A percentile compares a stretch with the other conserved stretches of the same genome.
Conservation (phyloP, 169 alveolate species). For the Plasmodium malariae region DNA sequence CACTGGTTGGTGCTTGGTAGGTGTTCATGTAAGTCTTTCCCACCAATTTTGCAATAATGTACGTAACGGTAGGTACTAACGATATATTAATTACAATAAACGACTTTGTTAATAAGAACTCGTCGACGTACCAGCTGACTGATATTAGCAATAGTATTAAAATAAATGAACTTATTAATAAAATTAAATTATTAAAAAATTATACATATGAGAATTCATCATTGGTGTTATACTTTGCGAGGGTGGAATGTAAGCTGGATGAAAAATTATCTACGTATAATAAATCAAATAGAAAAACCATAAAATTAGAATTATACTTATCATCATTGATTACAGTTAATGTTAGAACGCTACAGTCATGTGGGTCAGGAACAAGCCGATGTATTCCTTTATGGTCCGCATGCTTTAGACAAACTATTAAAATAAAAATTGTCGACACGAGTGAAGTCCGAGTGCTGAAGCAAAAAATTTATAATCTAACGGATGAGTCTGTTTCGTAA, state of each 20-base stretch:
- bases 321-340: slow-evolving; percentile 43
- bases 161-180: slow-evolving; percentile 55
- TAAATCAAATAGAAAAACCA: slow-evolving; percentile 50
- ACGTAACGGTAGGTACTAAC: slow-evolving; percentile 36
- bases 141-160: slow-evolving; percentile 30
- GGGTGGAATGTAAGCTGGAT: slow-evolving; percentile 54
- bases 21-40: too few relatives aligned
- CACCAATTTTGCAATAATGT: slow-evolving; percentile 31
- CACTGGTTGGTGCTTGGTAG: too few relatives aligned
- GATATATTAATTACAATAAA: slow-evolving; percentile 36
- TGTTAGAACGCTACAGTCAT: slow-evolving; percentile 67
- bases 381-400: slow-evolving; percentile 67
- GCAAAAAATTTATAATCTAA: slow-evolving; percentile 36
- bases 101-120: slow-evolving; percentile 41
- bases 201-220: slow-evolving; percentile 35
- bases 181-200: slow-evolving; percentile 47
- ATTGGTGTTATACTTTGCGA: slow-evolving; percentile 61
- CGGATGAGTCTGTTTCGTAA: slow-evolving; percentile 55
- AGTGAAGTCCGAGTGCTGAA: slow-evolving; percentile 56
- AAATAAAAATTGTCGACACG: slow-evolving; percentile 48
- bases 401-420: slow-evolving; percentile 56
- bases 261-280: slow-evolving; percentile 62
- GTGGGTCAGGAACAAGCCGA: slow-evolving; percentile 71
- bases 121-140: slow-evolving; percentile 35
- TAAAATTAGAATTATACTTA: slow-evolving; percentile 51